Evolutionary conservation across 208 protist genomes (phyloP).

Genomic region (Crithidia fasciculata): DNA sequence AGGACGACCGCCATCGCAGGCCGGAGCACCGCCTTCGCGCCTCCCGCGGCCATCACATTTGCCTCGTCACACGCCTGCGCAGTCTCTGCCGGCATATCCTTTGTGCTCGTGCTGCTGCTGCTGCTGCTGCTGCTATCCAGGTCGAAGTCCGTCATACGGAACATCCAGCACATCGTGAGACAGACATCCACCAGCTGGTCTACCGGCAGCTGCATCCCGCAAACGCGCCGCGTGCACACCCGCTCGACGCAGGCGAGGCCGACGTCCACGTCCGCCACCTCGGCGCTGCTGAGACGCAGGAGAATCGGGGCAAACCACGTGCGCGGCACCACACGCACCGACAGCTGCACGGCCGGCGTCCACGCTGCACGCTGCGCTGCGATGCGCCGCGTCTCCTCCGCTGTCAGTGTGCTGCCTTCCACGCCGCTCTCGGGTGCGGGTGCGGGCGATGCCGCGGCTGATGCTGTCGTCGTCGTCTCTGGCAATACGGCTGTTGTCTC

Average conservation of each 20-base stretch:
- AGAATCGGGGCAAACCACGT: constrained; percentile 61
- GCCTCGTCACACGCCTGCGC: too few relatives aligned
- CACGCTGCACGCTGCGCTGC: constrained; percentile 43
- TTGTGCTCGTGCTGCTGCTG: background rate
- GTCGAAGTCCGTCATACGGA: background rate
- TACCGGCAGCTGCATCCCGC: constrained; percentile 33
- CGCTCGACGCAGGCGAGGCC: constrained; percentile 51
- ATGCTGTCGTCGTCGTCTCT: background rate
- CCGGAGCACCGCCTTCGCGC: constrained; percentile 4
- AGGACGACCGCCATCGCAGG: constrained; percentile 49
- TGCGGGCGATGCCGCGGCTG: background rate
- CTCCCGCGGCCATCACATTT: background rate
- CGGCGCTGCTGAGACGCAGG: constrained; percentile 41
- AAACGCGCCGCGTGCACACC: constrained; percentile 45
- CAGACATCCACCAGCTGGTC: constrained; percentile 53
- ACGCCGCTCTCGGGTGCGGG: background rate
- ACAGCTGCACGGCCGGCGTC: constrained; percentile 48
- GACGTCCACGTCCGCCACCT: constrained; percentile 48
- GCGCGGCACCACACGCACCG: constrained; percentile 54
- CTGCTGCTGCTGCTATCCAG: background rate
- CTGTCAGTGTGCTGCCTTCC: constrained; percentile 4
- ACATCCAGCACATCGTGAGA: constrained; percentile 63
- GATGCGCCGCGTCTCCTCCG: constrained; percentile 9
- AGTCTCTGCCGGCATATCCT: too few relatives aligned
- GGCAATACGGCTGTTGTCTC: background rate